Conservation (phyloP, 1,284 basidiomycete genomes). For the Irpex sp. region DNA sequence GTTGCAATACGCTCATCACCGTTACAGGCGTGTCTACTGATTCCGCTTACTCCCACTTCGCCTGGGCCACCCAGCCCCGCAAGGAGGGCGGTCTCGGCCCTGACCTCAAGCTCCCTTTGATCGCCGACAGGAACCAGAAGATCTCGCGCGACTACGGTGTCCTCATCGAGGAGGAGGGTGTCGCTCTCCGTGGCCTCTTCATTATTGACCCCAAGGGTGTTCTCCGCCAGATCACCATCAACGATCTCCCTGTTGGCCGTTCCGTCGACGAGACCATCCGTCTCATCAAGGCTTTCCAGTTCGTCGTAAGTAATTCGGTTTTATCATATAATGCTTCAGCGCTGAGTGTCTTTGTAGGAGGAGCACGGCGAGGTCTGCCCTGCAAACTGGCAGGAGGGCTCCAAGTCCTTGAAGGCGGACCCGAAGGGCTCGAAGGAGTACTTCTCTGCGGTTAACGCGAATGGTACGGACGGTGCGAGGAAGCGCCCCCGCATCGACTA, state of each 20-base stretch:
- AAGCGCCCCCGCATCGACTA: conserved; percentile 33
- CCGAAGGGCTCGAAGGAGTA: conserved; percentile 74
- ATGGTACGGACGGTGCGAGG: conserved; percentile 27
- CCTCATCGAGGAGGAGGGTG: conserved; percentile 80
- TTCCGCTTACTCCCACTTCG: conserved; percentile 85
- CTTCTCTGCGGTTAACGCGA: conserved; percentile 43
- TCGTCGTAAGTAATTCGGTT: conserved; percentile 50
- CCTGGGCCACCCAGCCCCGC: conserved; percentile 79
- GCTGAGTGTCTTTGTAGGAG: conserved; percentile 44
- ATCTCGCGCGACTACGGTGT: conserved; percentile 81
- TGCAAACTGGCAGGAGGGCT: conserved; percentile 78
- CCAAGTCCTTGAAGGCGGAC: conserved; percentile 76
- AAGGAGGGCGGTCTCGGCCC: conserved; percentile 87
- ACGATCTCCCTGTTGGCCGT: conserved; percentile 88
- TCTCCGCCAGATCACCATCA: conserved; percentile 81
- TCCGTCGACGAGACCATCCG: conserved; percentile 89
- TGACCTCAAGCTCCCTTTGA: conserved; percentile 75
- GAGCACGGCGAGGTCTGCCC: conserved; percentile 90
- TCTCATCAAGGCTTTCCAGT: conserved; percentile 90
- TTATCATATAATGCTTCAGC: not conserved
- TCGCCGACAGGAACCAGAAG: conserved; percentile 68
- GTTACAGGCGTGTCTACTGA: conserved; percentile 74
- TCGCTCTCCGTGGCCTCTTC: conserved; percentile 85
- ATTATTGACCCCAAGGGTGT: conserved; percentile 87
- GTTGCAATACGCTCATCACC: not conserved